These are phyloP conservation scores for Lachnellula subtilissima DNA, from an alignment of 2,329 filamentous ascomycete species.

Conservation along the genomic window DNA sequence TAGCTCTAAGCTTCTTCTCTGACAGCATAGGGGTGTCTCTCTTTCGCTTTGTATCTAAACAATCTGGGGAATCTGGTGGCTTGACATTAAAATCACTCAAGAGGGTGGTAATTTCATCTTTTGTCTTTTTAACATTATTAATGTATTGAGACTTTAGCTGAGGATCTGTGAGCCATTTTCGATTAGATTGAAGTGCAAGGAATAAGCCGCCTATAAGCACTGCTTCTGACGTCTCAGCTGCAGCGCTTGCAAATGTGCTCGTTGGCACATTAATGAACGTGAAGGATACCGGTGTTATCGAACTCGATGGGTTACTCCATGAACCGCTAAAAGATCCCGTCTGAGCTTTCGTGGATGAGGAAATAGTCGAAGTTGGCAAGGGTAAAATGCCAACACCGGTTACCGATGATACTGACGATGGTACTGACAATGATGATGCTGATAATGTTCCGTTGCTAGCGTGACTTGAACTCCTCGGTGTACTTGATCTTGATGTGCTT, in stretches of 20 bases:
- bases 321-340: background rate
- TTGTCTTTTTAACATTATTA: constrained; percentile 1
- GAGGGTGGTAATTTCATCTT: constrained; percentile 3
- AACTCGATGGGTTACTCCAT: background rate
- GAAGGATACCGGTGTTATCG: background rate
- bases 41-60: constrained; percentile 7
- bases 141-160: constrained; percentile 5
- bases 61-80: background rate
- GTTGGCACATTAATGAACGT: background rate
- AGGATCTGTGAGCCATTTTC: constrained; percentile 9
- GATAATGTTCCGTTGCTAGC: too few relatives aligned
- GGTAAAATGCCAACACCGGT: background rate
- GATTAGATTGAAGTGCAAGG: constrained; percentile 5
- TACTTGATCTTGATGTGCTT: too few relatives aligned
- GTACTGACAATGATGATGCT: background rate
- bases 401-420: background rate
- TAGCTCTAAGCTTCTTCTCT: constrained; percentile 8
- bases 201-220: constrained; percentile 4
- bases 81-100: constrained; percentile 2
- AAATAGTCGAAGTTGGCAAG: background rate
- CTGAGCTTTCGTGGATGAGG: background rate
- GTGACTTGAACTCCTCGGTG: background rate
- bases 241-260: background rate
- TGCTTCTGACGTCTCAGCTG: constrained; percentile 4
- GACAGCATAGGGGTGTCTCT: background rate